Base-by-base conservation (phyloP, 768 basidiomycete genomes). In the Lactarius tabidus region DNA sequence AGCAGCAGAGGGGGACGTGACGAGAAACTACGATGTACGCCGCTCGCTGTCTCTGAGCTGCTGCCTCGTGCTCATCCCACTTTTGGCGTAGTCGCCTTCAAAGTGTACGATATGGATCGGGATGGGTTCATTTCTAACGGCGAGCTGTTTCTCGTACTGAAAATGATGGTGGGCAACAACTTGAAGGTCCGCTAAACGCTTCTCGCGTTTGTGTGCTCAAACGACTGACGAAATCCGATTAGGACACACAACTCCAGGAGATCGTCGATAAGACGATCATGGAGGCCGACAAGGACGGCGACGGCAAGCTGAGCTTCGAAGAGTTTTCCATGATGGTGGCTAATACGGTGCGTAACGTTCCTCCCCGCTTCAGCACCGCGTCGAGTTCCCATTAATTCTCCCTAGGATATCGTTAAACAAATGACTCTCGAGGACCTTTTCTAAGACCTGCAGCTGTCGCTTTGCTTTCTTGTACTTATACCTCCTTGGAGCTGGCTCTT, bases 121-220 rank as follows among this genome's bases (percentile, higher is more conserved):
- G 97, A 99, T 73, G 95, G 94, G 9, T 99, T 77, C 78, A 99
- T 99, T 75, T 97, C 95, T 15, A 99, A 99, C 73, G 97, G 97
- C 62, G 97, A 99, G 77, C 85, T 99, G 35, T 99, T 98, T 80
- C 80, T 99, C 55, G 97, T 99, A 43, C 80, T 99, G 69, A 99
- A 99, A 84, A 98, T 98, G 93, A 99, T 99, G 97, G 97, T 98
- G 57, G 97, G 97, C 38, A 98, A 91, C 76, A 99, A 99, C 77
- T 80, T 99, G 72, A 99, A 99, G 83, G 94, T 94, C 56, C 65
- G 76, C 48, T 51, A 26, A 10, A 23, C 28, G 14, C 35, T 39
- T 26, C 35, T 43, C 18, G 53, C 8, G 18, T 54, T 54, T 18
- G 17, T 26, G 18, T 31, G 45, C 29, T 28, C 28, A 31, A n/a